Conservation (phyloP, 2,329 filamentous ascomycete genomes). For the Pezicula carpinea region DNA sequence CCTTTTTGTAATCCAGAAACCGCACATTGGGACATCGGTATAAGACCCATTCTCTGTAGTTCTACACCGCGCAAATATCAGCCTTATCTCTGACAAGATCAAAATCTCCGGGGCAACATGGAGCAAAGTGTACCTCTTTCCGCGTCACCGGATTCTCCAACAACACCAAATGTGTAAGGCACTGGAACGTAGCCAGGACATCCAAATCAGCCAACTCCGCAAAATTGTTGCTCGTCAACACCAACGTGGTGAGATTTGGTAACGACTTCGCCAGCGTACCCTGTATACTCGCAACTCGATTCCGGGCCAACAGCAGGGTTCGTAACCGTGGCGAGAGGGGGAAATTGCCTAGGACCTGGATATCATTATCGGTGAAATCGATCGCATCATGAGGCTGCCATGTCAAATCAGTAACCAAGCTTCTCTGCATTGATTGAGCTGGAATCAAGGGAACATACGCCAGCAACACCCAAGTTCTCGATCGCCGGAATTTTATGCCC, state of each 20-base stretch:
- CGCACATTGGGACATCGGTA: slow-evolving; percentile 81
- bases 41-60: slow-evolving; percentile 90
- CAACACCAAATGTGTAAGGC: slow-evolving; percentile 75
- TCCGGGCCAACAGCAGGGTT: slow-evolving; percentile 84
- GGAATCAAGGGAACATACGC: slow-evolving; percentile 51
- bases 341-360: slow-evolving; percentile 84
- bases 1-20: slow-evolving; percentile 89
- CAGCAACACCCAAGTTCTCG: slow-evolving; percentile 94
- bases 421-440: not conserved
- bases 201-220: slow-evolving; percentile 84
- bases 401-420: not conserved
- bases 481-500: slow-evolving; percentile 97
- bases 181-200: slow-evolving; percentile 62
- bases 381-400: slow-evolving; percentile 86
- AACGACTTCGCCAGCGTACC: slow-evolving; percentile 67
- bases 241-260: slow-evolving; percentile 76
- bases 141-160: slow-evolving; percentile 85
- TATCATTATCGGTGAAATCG: slow-evolving; percentile 98
- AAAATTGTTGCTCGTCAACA: slow-evolving; percentile 79
- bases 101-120: not conserved
- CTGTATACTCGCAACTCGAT: slow-evolving; percentile 81
- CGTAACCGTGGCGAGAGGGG: slow-evolving; percentile 83
- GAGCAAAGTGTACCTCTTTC: slow-evolving; percentile 68
- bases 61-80: slow-evolving; percentile 40
- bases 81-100: not conserved